A percentile compares a stretch with the other conserved stretches of the same genome.
Conservation (phyloP, 2,329 filamentous ascomycete species). For the Metarhizium album region DNA sequence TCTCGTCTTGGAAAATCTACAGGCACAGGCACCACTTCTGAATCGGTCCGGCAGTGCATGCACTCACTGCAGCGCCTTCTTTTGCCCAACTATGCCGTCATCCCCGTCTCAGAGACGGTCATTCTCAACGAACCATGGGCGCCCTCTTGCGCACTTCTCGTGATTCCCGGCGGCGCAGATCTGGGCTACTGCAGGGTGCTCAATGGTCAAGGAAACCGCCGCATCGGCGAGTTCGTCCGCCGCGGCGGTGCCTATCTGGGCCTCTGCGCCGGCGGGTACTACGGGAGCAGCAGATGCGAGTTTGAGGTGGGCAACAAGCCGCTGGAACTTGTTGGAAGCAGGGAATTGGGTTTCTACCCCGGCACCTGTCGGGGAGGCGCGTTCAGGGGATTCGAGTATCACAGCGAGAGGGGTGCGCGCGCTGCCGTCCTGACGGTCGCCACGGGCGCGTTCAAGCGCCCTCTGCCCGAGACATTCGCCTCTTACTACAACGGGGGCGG, state of each 20-base stretch:
- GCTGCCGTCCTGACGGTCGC: slow-evolving; percentile 58
- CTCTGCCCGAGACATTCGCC: slow-evolving; percentile 50
- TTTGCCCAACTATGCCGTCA: slow-evolving; percentile 85
- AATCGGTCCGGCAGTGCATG: slow-evolving; percentile 83
- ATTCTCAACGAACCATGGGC: slow-evolving; percentile 89
- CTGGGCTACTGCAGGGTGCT: slow-evolving; percentile 79
- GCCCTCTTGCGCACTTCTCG: slow-evolving; percentile 74
- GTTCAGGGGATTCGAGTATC: slow-evolving; percentile 82
- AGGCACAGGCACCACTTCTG: slow-evolving; percentile 78
- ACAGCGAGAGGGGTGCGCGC: slow-evolving; percentile 73
- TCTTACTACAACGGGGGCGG: slow-evolving; percentile 94
- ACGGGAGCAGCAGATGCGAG: slow-evolving; percentile 70
- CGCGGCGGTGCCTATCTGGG: slow-evolving; percentile 79
- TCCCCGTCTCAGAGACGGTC: slow-evolving; percentile 65
- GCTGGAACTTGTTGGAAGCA: slow-evolving; percentile 74
- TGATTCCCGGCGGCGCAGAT: slow-evolving; percentile 91
- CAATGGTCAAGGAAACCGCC: slow-evolving; percentile 78
- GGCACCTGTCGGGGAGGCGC: slow-evolving; percentile 78
- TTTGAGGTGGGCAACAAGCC: slow-evolving; percentile 74
- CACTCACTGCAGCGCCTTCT: slow-evolving; percentile 78
- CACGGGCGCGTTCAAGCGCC: slow-evolving; percentile 44
- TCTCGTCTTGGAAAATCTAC: slow-evolving; percentile 6
- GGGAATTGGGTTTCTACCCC: slow-evolving; percentile 83
- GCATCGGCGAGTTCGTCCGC: slow-evolving; percentile 77
- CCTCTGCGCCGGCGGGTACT: slow-evolving; percentile 92